Evolutionary conservation across 805 yeast species (phyloP).

Genomic region (Kuraishia floccosa): DNA sequence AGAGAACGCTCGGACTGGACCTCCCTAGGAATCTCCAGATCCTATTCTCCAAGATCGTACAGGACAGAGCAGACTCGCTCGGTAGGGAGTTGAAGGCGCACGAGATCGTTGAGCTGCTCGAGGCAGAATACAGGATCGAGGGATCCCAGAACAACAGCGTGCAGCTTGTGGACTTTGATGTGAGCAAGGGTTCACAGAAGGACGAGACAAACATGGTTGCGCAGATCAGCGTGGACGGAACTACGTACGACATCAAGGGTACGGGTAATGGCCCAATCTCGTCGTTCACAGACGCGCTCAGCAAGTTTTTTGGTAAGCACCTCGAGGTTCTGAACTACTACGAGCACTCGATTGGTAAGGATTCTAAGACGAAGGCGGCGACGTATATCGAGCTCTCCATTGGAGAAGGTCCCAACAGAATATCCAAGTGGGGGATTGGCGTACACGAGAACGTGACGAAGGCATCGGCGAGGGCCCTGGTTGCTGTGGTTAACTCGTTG

Average conservation of each 20-base stretch:
- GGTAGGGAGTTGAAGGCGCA: slow-evolving; percentile 60
- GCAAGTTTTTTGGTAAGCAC: slow-evolving; percentile 30
- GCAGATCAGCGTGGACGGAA: slow-evolving; percentile 34
- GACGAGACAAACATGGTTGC: slow-evolving; percentile 34
- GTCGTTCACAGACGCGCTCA: slow-evolving; percentile 55
- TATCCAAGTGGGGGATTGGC: slow-evolving; percentile 94
- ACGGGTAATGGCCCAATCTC: slow-evolving; percentile 79
- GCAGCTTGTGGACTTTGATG: slow-evolving; percentile 27
- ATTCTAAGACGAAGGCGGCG: slow-evolving; percentile 64
- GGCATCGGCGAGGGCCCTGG: slow-evolving; percentile 64
- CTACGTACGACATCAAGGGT: slow-evolving; percentile 34
- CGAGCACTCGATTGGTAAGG: slow-evolving; percentile 73
- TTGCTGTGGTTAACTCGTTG: slow-evolving; percentile 50
- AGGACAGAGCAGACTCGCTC: slow-evolving; percentile 51
- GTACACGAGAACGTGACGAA: slow-evolving; percentile 82
- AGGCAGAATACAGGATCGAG: slow-evolving; percentile 41
- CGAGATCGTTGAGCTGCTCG: slow-evolving; percentile 59
- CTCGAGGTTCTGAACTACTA: slow-evolving; percentile 60
- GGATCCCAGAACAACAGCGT: slow-evolving; percentile 19
- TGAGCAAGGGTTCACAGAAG: slow-evolving; percentile 14
- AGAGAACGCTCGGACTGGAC: slow-evolving; percentile 65
- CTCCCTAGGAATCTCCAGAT: slow-evolving; percentile 75
- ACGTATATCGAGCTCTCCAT: slow-evolving; percentile 40
- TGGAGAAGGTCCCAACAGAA: slow-evolving; percentile 14
- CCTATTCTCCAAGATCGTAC: slow-evolving; percentile 63